Evolutionary conservation across 139 green algal genomes (phyloP), one percentile per base, ranked within the genome.

Genomic region (Pleodorina starrii): DNA sequence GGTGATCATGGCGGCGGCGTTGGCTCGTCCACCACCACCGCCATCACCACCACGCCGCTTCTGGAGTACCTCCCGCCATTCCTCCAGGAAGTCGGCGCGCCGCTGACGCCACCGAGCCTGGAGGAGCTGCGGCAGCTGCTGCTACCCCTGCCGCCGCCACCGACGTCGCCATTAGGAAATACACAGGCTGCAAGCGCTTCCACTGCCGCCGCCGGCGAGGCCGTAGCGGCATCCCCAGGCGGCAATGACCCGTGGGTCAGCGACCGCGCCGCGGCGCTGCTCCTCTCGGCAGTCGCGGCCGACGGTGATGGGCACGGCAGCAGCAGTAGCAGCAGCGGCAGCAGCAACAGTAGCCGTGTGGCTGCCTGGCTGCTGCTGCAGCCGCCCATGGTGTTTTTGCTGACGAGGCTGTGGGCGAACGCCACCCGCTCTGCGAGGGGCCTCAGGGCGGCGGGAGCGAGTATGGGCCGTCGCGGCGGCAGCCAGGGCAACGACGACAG

Each of bases 311-410:
- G 77, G 35, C 35, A 51, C 50, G 14, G n/a, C n/a, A n/a, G n/a
- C n/a, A n/a, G 54, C 54, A 25, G 29, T 66, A 25, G 54, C 29
- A 25, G 54, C 29, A 25, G 54, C 54, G 54, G 54, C 29, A 25
- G 54, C 29, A 25, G 21, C 29, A 21, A 27, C 27, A 11, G 77
- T 7, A 2, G 16, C 25, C 42, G 42, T 42, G 46, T 88, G 32
- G 82, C 66, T 1, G 10, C 16, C 10, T 88, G 82, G 82, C 46
- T 88, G 66, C 60, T 88, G 63, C 10, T n/a, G 1, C 82, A 79
- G 66, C 82, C 63, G 32, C 82, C 82, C 0, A 32, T 9, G 5
- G 66, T 50, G n/a, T 27, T 66, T 68, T 60, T 87, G 81, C n/a
- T 35, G 29, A 46, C 50, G 60, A 21, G 74, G 68, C 35, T 46